Evolutionary conservation across 2,329 filamentous ascomycete genomes (phyloP), one percentile per base, ranked within the genome.

Genomic region (Fusarium pseudonygamai): DNA sequence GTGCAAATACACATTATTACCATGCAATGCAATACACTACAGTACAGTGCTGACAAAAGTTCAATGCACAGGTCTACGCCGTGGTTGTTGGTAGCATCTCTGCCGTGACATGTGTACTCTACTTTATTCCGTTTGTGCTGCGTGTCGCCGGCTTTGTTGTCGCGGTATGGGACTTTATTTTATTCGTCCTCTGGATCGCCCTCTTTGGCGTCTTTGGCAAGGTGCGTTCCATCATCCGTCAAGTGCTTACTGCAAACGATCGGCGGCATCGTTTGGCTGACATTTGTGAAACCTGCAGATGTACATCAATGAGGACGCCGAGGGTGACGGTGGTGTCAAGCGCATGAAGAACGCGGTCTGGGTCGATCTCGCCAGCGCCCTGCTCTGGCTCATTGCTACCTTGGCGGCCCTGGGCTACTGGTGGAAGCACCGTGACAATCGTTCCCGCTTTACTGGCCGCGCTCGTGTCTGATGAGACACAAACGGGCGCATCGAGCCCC

Each of bases 341-440:
- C 88, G 93, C 64, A 97, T 97, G 94, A 94, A 95, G 84, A 91
- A 92, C 79, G 93, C 94, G 10, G 93, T 96, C 22, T 97, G 93
- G 93, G 87, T 97, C 50, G 93, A 96, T 80, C 82, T 97, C 57
- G 85, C 88, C 52, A 93, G 92, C 80, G 88, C 94, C 80, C 79
- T 94, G 20, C 85, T 97, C 57, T 97, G 95, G 95, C 83, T 94
- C 56, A 81, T 91, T 52, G 91, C 89, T 7, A 87, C 89, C 8
- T 66, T 88, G 18, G 89, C 87, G 34, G 85, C 88, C 20, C 84
- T 84, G 20, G 79, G 86, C 4, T 88, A 92, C 79, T 94, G 90
- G 86, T 90, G 85, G 80, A 84, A 82, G 69, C 84, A 88, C 77
- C 85, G 88, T 52, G 84, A 89, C 53, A 82, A 82, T 37, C 84